These are phyloP conservation scores for Lippia alba DNA, from an alignment of 305 asterid genomes.

Conservation along the genomic window DNA sequence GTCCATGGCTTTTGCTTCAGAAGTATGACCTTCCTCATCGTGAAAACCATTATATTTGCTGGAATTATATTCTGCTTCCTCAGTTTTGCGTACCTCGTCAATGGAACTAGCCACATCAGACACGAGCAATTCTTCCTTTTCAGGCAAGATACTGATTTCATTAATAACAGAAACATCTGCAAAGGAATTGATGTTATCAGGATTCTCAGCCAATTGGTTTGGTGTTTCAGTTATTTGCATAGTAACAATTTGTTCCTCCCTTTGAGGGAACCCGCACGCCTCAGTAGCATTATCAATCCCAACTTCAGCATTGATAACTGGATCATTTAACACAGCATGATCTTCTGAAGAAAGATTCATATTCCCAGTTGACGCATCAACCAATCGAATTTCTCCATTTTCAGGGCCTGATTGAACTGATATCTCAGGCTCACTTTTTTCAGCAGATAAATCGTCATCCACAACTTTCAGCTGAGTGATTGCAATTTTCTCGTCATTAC, in stretches of 20 bases:
- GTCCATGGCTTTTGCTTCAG: conserved; percentile 44
- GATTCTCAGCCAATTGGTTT: conserved; percentile 26
- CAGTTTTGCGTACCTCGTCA: conserved; percentile 31
- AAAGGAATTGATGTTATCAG: conserved; percentile 25
- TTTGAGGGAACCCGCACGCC: conserved; percentile 34
- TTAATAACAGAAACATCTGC: conserved; percentile 27
- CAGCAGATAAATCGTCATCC: conserved; percentile 40
- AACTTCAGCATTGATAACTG: conserved; percentile 36
- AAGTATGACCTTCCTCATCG: conserved; percentile 37
- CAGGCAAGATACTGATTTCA: conserved; percentile 30
- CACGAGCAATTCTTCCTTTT: conserved; percentile 23
- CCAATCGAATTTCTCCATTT: conserved; percentile 34
- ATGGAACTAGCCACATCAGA: conserved; percentile 23
- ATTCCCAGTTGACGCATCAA: conserved; percentile 34
- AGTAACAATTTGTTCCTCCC: conserved; percentile 34
- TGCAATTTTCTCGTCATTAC: conserved; percentile 31
- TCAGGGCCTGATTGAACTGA: conserved; percentile 35
- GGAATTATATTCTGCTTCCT: conserved; percentile 42
- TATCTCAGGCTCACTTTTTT: conserved; percentile 34
- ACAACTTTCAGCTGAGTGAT: conserved; percentile 26
- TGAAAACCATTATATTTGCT: conserved; percentile 36
- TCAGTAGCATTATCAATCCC: conserved; percentile 29
- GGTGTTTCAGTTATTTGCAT: conserved; percentile 35
- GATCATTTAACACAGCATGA: conserved; percentile 27
- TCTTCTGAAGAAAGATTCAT: conserved; percentile 30